Evolutionary conservation across 1,284 basidiomycete genomes (phyloP).

Genomic region (Irpex sp.): DNA sequence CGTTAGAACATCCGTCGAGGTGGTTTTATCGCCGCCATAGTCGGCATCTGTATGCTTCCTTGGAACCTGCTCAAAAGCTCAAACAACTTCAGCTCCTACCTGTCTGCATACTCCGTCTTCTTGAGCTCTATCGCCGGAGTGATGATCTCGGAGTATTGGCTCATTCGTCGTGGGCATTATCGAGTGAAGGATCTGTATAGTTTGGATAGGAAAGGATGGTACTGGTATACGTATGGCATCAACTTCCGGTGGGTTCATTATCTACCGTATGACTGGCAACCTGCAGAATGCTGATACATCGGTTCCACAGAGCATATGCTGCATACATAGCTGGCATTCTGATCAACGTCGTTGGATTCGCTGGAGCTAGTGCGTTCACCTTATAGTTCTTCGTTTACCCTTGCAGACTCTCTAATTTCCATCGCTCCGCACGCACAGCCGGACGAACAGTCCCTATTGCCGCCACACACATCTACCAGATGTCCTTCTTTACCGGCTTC

Average conservation of each 20-base stretch:
- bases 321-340: conserved; percentile 76
- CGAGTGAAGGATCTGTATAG: conserved; percentile 72
- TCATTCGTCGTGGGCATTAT: conserved; percentile 72
- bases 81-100: conserved; percentile 79
- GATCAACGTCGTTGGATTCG: conserved; percentile 79
- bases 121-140: conserved; percentile 79
- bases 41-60: conserved; percentile 74
- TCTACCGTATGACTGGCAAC: background rate
- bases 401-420: conserved; percentile 15
- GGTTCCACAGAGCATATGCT: conserved; percentile 52
- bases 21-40: conserved; percentile 72
- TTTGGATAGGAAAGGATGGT: conserved; percentile 57
- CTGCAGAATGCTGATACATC: background rate
- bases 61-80: conserved; percentile 80
- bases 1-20: conserved; percentile 78
- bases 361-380: conserved; percentile 50
- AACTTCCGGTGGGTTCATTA: conserved; percentile 54
- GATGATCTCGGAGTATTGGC: conserved; percentile 83
- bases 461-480: conserved; percentile 67
- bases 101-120: conserved; percentile 83
- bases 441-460: conserved; percentile 57
- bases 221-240: conserved; percentile 74
- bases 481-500: conserved; percentile 80
- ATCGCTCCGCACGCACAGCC: conserved; percentile 30
- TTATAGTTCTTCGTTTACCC: conserved; percentile 6